Percentiles rank a stretch among this genome's conserved stretches.
These are phyloP conservation scores for Casuarina glauca DNA, from an alignment of 306 rosid genomes.

Conservation along the genomic window DNA sequence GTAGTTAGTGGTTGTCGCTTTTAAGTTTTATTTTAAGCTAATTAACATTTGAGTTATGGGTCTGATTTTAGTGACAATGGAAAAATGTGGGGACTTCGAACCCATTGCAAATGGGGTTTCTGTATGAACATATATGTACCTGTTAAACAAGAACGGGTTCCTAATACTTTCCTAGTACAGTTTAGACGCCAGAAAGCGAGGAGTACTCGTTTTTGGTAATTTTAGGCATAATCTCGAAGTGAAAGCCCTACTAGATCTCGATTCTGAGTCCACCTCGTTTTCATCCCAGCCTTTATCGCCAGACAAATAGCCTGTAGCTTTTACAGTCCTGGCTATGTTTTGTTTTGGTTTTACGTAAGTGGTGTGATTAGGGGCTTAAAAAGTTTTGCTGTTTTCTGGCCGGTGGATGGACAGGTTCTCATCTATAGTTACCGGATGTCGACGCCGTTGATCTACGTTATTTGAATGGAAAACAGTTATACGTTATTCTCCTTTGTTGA, in stretches of 20 bases:
- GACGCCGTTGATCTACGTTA: neutral
- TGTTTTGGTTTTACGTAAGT: neutral
- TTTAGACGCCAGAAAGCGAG: neutral
- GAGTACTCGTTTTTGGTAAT: neutral
- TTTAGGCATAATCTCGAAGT: neutral
- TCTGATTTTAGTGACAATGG: slow-evolving; percentile 1
- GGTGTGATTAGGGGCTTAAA: neutral
- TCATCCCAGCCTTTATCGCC: neutral
- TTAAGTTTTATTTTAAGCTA: neutral
- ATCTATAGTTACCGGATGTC: neutral
- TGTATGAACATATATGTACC: slow-evolving; percentile 1
- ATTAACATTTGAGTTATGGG: slow-evolving; percentile 10
- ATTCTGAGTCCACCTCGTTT: neutral
- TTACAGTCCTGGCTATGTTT: neutral
- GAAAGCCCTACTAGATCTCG: neutral
- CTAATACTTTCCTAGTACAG: neutral
- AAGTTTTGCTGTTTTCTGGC: neutral
- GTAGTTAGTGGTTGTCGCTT: slow-evolving; percentile 17
- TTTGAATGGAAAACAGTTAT: neutral
- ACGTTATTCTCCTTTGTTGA: neutral
- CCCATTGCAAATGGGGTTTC: slow-evolving; percentile 14
- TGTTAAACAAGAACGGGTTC: no score
- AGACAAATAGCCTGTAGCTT: neutral
- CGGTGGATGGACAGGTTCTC: slow-evolving; percentile 1
- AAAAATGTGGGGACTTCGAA: slow-evolving; percentile 20